Conservation (phyloP, 139 green algal species). For the Chlamydomonas urium region DNA sequence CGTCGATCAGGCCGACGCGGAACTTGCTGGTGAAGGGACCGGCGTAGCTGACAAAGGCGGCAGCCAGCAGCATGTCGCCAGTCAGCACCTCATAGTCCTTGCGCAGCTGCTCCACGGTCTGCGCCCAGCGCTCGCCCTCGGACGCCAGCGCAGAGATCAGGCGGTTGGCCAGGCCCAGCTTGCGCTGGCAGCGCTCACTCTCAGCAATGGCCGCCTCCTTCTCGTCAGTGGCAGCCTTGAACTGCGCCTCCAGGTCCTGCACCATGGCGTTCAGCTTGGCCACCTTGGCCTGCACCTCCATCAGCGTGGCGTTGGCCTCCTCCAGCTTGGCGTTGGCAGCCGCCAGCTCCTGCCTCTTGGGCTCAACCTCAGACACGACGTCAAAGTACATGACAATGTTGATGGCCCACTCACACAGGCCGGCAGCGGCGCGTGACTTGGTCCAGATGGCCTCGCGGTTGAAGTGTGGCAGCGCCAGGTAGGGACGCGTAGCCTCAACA, state of each 20-base stretch:
- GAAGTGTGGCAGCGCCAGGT: constrained; percentile 81
- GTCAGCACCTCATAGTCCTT: constrained; percentile 67
- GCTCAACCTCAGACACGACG: constrained; percentile 76
- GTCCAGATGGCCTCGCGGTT: constrained; percentile 77
- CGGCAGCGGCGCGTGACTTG: constrained; percentile 82
- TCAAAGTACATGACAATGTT: constrained; percentile 92
- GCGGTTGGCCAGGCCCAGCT: constrained; percentile 78
- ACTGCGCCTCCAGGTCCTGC: constrained; percentile 71
- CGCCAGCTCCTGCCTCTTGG: constrained; percentile 78
- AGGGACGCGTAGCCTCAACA: constrained; percentile 66
- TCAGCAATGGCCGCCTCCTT: constrained; percentile 78
- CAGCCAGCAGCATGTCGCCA: constrained; percentile 72
- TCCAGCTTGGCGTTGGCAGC: constrained; percentile 78
- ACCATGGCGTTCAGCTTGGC: constrained; percentile 72
- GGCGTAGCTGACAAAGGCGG: constrained; percentile 69
- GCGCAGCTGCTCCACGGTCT: constrained; percentile 69
- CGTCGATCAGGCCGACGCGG: constrained; percentile 56
- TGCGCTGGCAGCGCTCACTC: constrained; percentile 69
- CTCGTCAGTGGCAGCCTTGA: constrained; percentile 70
- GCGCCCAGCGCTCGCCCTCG: constrained; percentile 75
- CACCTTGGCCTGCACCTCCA: constrained; percentile 61
- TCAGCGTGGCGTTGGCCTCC: constrained; percentile 66
- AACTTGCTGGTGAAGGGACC: constrained; percentile 75
- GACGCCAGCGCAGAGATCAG: constrained; percentile 80
- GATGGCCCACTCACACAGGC: constrained; percentile 84